Evolutionary conservation across 331 rosid species (phyloP).

Genomic region (Prunus yedoensis): DNA sequence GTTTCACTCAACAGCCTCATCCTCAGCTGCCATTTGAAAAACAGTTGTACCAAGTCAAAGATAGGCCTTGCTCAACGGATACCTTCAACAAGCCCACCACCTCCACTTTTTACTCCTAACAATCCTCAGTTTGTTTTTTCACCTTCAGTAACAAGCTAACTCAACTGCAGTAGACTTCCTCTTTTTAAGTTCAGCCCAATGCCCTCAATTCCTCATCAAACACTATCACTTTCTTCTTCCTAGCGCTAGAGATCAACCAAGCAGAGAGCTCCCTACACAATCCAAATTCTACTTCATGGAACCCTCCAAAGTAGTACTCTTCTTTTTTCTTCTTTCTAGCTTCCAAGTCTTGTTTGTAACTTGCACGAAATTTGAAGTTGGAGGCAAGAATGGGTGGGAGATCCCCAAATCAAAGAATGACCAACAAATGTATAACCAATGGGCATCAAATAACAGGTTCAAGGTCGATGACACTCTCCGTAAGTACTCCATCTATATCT

Average conservation of each 20-base stretch:
- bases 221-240: not conserved
- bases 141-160: slow-evolving; percentile 25
- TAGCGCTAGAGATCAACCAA: not conserved
- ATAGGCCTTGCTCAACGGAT: slow-evolving; percentile 15
- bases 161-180: not conserved
- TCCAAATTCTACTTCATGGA: slow-evolving; percentile 39
- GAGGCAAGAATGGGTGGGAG: slow-evolving; percentile 60
- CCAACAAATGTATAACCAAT: slow-evolving; percentile 44
- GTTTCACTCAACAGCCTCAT: not conserved
- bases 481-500: slow-evolving; percentile 36
- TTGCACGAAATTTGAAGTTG: slow-evolving; percentile 56
- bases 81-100: slow-evolving; percentile 29
- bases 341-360: slow-evolving; percentile 22
- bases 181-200: slow-evolving; percentile 28
- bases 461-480: slow-evolving; percentile 57
- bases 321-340: slow-evolving; percentile 27
- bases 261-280: slow-evolving; percentile 36
- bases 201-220: not conserved
- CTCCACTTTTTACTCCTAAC: slow-evolving; percentile 49
- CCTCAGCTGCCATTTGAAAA: slow-evolving; percentile 15
- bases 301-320: slow-evolving; percentile 26
- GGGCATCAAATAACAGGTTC: slow-evolving; percentile 86
- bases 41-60: slow-evolving; percentile 44
- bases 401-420: slow-evolving; percentile 47
- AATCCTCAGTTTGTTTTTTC: slow-evolving; percentile 27